Evolutionary conservation across 2,329 filamentous ascomycete genomes (phyloP), one percentile per base, ranked within the genome.

Genomic region (Xylariaceae sp.): DNA sequence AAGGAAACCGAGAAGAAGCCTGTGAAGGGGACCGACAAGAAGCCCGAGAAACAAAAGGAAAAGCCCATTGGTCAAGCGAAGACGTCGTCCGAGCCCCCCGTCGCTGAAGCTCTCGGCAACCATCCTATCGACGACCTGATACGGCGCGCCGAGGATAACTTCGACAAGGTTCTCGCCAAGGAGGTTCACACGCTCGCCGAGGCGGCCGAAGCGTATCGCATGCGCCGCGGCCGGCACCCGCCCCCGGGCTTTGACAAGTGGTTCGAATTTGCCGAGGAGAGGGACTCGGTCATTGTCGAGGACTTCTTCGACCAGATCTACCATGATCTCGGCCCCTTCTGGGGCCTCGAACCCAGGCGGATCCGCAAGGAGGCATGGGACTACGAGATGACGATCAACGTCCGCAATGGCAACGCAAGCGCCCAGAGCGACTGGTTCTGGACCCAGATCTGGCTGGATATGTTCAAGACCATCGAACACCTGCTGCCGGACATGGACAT

Each of bases 401-500:
- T 80, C 26, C 67, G 75, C 31, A 59, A 70, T 37, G 64, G 68
- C 24, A 66, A 64, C 30, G 74, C 73, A 5, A 65, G 58, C 7
- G 60, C 71, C 2, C 56, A 51, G 15, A 74, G 64, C 49, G 67
- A 70, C 42, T 77, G 67, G 69, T 75, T 71, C 47, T 78, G 67
- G 71, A 74, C 67, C 3, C 55, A 65, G 45, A 68, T 77, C 38
- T 75, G 73, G 72, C 53, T 70, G 19, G 55, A 68, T 31, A 59
- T 77, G 59, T 60, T 74, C 45, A 58, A 65, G 37, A 64, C 65
- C 0, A 63, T 77, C n/a, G 64, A 71, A 41, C 57, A 69, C 24
- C 39, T 72, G 34, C 58, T 83, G 12, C 78, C 78, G 2, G 77
- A 83, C 46, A 77, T 83, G 70, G 77, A 82, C 39, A 66, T 83